Evolutionary conservation across 371 early-diverging fungal species (phyloP).

Genomic region (Chytridium lagenaria): DNA sequence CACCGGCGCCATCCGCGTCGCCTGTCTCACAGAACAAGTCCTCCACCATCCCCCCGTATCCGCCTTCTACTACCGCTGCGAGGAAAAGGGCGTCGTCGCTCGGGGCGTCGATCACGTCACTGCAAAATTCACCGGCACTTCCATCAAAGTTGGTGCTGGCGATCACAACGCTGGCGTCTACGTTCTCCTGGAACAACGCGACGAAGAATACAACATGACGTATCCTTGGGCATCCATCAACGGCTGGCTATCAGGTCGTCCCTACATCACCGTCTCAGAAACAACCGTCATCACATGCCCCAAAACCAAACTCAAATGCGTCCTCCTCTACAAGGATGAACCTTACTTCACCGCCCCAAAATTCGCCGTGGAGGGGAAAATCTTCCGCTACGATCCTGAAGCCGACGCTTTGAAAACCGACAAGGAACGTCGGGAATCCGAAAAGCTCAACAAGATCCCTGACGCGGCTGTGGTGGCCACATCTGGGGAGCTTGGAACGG

Average conservation of each 20-base stretch:
- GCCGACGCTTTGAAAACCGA: constrained; percentile 31
- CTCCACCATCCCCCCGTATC: constrained; percentile 96
- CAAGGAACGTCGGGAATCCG: constrained; percentile 43
- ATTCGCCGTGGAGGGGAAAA: constrained; percentile 85
- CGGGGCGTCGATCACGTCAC: constrained; percentile 85
- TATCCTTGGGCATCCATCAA: constrained; percentile 93
- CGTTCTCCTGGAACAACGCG: constrained; percentile 54
- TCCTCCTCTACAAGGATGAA: constrained; percentile 91
- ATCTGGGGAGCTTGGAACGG: constrained; percentile 69
- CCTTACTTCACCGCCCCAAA: constrained; percentile 60
- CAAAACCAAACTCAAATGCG: constrained; percentile 75
- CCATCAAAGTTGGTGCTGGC: constrained; percentile 67
- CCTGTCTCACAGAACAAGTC: constrained; percentile 85
- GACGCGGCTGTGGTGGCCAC: constrained; percentile 57
- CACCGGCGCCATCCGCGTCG: constrained; percentile 2
- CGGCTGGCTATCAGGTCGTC: constrained; percentile 89
- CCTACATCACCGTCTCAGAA: constrained; percentile 90
- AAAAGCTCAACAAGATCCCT: constrained; percentile 52
- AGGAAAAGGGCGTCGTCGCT: constrained; percentile 79
- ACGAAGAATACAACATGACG: constrained; percentile 82
- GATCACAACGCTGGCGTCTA: constrained; percentile 64
- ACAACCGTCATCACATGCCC: constrained; percentile 75
- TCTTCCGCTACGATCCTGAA: constrained; percentile 61
- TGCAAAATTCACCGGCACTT: constrained; percentile 88
- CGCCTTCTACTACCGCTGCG: constrained; percentile 82